A percentile compares a stretch with the other conserved stretches of the same genome.
Conservation (phyloP, 306 rosid genomes). For the Fragaria ananassa region DNA sequence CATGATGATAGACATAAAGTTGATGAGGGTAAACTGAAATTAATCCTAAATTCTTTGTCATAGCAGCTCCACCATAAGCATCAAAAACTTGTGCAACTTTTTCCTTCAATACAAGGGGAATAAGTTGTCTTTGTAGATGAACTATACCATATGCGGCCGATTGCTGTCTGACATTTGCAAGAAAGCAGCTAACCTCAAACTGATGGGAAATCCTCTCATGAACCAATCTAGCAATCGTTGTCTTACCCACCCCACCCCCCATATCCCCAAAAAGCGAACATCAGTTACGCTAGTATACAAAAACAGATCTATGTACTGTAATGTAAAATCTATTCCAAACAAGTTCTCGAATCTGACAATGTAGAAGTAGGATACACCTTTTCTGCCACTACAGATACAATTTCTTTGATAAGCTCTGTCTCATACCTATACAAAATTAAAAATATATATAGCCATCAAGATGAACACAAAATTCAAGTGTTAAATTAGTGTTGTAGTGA, state of each 20-base stretch:
- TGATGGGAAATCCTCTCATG: background rate
- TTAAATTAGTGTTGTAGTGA: no score
- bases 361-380: background rate
- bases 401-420: constrained; percentile 12
- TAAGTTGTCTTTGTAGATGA: background rate
- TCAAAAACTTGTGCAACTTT: background rate
- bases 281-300: background rate
- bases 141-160: background rate
- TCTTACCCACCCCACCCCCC: background rate
- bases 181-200: constrained; percentile 19
- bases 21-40: no score
- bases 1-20: no score
- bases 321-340: background rate
- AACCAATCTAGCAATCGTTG: constrained; percentile 11
- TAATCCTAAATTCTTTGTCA: constrained; percentile 4
- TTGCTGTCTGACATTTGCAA: constrained; percentile 15
- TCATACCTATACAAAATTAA: background rate
- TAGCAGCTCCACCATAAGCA: constrained; percentile 2
- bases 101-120: background rate
- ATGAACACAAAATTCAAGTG: background rate
- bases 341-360: background rate
- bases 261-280: background rate
- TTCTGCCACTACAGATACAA: background rate
- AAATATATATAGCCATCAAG: background rate
- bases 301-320: background rate